Base-by-base conservation (phyloP, 352 stramenopile genomes). In the Albugo laibachii region DNA sequence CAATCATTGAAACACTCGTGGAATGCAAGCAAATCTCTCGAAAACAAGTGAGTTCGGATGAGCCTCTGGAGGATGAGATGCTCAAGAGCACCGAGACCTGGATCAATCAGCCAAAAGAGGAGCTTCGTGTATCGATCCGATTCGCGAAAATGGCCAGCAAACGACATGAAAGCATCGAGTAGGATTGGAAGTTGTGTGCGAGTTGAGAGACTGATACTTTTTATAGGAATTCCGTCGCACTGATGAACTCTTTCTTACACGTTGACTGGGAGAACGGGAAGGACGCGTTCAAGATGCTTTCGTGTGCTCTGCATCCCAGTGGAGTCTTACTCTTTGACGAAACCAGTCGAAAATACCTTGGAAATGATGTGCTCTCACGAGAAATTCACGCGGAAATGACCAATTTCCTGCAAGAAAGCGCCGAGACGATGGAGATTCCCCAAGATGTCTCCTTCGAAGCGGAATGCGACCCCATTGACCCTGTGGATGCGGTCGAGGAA, bases 321-420 rank as follows among this genome's bases (percentile, higher is more conserved):
- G 78, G 78, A 13, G 75, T 83, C 44, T 50, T 91, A 47, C 55
- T 87, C 24, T 53, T 91, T 45, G 78, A 91, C 49, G 78, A 91
- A 36, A 59, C 65, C 31, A 87, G 74, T 38, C 76, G 72, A 37
- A 82, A 82, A 49, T 84, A 82, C 37, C 49, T 87, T 0, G 55
- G 35, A 36, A 60, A 49, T 37, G 55, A 53, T 41, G 43, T 34
- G 27, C 50, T 53, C 43, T 47, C 46, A 41, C 54, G 53, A 50
- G 47, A 58, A 1, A 36, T 47, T 5, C 19, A 36, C 16, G 50
- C 52, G 21, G 42, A 47, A 39, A 36, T 57, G 36, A 38, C 45
- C 14, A 14, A 20, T 42, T 43, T 53, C 35, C 19, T 37, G 16
- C 3, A 24, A 8, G 38, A 24, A 19, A 24, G 20, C 38, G 8